phyloP scores from a whole-genome alignment of 2,329 filamentous ascomycete genomes.

The Fusarium sororula region DNA sequence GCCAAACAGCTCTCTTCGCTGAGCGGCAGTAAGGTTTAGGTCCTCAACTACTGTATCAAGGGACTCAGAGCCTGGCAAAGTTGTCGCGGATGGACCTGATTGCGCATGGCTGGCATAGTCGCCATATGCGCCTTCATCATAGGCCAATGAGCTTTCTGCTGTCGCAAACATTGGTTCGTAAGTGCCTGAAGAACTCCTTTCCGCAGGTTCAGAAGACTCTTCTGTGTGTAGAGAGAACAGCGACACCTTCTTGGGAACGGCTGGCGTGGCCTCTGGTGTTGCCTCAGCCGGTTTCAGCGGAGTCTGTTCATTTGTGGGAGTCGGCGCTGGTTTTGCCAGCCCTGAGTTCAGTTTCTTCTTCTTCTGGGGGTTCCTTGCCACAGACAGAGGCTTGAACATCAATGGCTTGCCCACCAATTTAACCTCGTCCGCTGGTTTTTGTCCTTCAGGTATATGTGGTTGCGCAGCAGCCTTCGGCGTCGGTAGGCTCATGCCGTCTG shows the following conservation, averaged over 20 bases:
- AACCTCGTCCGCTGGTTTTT: slow-evolving; percentile 69
- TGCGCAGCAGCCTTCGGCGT: slow-evolving; percentile 53
- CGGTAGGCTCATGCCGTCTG: slow-evolving; percentile 47
- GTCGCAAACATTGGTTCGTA: slow-evolving; percentile 65
- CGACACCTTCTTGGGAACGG: slow-evolving; percentile 64
- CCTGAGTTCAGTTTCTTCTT: slow-evolving; percentile 61
- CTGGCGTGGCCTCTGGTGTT: slow-evolving; percentile 10
- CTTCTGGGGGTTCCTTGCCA: slow-evolving; percentile 77
- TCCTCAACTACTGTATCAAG: slow-evolving; percentile 78
- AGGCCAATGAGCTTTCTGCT: slow-evolving; percentile 29
- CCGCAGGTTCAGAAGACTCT: slow-evolving; percentile 42
- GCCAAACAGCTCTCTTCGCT: slow-evolving; percentile 86
- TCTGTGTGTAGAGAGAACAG: slow-evolving; percentile 72
- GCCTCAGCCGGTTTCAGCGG: slow-evolving; percentile 32
- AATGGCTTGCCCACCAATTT: slow-evolving; percentile 81
- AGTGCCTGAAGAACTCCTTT: slow-evolving; percentile 35
- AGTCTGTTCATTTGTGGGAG: slow-evolving; percentile 12
- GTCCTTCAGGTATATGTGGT: slow-evolving; percentile 63
- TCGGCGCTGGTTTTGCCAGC: slow-evolving; percentile 13
- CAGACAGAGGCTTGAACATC: slow-evolving; percentile 90
- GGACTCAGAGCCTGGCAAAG: slow-evolving; percentile 56
- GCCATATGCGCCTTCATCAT: slow-evolving; percentile 40
- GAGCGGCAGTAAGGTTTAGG: slow-evolving; percentile 79
- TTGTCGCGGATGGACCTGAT: slow-evolving; percentile 45
- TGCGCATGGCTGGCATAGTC: slow-evolving; percentile 46